Conservation (phyloP, 345 rosid genomes). For the Arabis alpina region DNA sequence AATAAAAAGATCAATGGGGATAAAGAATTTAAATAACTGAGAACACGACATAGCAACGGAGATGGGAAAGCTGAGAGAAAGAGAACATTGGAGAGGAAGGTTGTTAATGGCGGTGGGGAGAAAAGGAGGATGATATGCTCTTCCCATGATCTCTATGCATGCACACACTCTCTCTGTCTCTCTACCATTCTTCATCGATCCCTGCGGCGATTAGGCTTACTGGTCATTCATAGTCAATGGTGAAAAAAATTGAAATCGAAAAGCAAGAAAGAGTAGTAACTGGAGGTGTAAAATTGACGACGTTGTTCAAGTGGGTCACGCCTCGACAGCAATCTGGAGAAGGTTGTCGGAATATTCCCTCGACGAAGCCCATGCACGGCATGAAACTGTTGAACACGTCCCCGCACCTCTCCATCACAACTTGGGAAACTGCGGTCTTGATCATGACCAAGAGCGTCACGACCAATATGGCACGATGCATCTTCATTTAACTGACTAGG, state of each 20-base stretch:
- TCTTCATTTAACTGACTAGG: slow-evolving; percentile 18
- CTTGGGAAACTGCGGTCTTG: slow-evolving; percentile 21
- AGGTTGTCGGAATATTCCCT: slow-evolving; percentile 41
- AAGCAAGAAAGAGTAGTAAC: slow-evolving; percentile 19
- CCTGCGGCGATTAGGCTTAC: background rate
- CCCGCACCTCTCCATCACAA: slow-evolving; percentile 14
- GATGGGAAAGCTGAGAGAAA: slow-evolving; percentile 51
- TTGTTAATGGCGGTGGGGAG: slow-evolving; percentile 10
- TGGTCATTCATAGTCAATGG: background rate
- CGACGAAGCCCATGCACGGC: slow-evolving; percentile 45
- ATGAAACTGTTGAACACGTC: slow-evolving; percentile 39
- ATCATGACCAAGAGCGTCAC: slow-evolving; percentile 26
- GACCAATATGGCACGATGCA: slow-evolving; percentile 19
- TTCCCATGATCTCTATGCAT: slow-evolving; percentile 51
- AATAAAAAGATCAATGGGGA: background rate
- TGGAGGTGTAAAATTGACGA: slow-evolving; percentile 39
- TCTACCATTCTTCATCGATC: slow-evolving; percentile 8
- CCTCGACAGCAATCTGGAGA: slow-evolving; percentile 46
- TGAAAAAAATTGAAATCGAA: background rate
- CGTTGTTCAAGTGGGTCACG: slow-evolving; percentile 39
- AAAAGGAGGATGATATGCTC: slow-evolving; percentile 41
- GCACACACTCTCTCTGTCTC: slow-evolving; percentile 40
- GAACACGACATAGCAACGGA: slow-evolving; percentile 50
- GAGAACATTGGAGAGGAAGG: slow-evolving; percentile 45
- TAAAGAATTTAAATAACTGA: slow-evolving; percentile 30